phyloP scores from a whole-genome alignment of 2,329 filamentous ascomycete genomes.

The Sporothrix euskadiensis region DNA sequence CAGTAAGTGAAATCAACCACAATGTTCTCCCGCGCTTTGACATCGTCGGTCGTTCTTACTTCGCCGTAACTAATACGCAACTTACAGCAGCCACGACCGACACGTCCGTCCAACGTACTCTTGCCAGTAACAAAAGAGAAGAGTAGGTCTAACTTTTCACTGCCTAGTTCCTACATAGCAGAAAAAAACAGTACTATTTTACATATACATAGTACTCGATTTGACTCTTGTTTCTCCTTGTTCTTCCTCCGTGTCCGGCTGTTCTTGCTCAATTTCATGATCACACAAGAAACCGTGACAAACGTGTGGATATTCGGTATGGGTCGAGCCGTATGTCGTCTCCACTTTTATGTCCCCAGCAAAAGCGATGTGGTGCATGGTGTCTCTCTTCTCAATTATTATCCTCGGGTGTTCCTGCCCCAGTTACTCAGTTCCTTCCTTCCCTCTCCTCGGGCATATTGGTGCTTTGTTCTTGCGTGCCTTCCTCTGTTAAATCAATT shows the following conservation, averaged over 20 bases:
- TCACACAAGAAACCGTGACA: no score
- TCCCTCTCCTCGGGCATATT: not conserved
- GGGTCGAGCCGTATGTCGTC: slow-evolving; percentile 14
- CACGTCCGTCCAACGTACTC: not conserved
- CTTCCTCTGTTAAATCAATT: not conserved
- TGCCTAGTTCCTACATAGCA: no score
- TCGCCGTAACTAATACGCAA: no score
- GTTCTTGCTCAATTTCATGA: not conserved
- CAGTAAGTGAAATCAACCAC: no score
- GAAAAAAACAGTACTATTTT: no score
- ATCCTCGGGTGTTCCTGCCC: slow-evolving; percentile 18
- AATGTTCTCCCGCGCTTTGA: not conserved
- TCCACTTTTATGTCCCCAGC: not conserved
- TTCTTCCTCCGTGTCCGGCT: not conserved
- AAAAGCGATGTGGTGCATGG: not conserved
- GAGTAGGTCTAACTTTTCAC: not conserved
- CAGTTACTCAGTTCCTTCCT: not conserved
- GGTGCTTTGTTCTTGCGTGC: not conserved
- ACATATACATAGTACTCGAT: no score
- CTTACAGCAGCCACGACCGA: not conserved
- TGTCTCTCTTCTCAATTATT: not conserved
- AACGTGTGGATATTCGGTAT: slow-evolving; percentile 7
- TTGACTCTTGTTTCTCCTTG: not conserved
- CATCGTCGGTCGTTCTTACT: not conserved
- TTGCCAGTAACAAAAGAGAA: not conserved